Base-by-base conservation (phyloP, 768 basidiomycete genomes). In the Mycena haematopus region DNA sequence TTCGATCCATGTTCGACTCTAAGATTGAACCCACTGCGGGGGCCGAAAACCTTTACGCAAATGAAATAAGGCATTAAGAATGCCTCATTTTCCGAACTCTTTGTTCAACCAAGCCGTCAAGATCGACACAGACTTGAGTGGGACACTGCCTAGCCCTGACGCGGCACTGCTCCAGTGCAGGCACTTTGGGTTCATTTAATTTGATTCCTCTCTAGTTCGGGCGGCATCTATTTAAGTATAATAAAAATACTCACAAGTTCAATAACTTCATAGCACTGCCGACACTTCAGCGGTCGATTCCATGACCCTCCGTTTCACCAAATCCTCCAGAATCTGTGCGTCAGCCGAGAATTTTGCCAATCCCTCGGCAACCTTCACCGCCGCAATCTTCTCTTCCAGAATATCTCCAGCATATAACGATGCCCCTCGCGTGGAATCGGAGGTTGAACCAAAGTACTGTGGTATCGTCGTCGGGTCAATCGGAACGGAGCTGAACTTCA, bases 361-460 rank as follows among this genome's bases (percentile, higher is more conserved):
- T 2, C 76, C 77, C 63, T 77, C 76, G 1, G 76, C 73, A 4
- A 78, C 76, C 65, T 77, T 77, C 31, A 72, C 75, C 8, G 74
- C 56, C 15, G 73, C 73, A 24, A 76, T 74, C 51, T 52, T 66
- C 64, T 76, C 75, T 27, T 61, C 52, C 38, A 44, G 31, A 21
- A 74, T 64, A 54, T 75, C 72, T 3, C 61, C 45, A 15, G 62
- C 62, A 63, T 73, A 76, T 6, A 65, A 33, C 6, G 62, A 50
- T 27, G 67, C 65, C 2, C 67, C 72, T 19, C 66, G 56, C 7
- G 40, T 29, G 3, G 29, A 8, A 64, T 65, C 35, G 58, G 64
- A 0, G 50, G 24, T 17, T 11, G 44, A 45, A 11, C 66, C 42
- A 50, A 63, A 56, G 31, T 60, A 56, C 35, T 46, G 21, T 13